Percentiles rank a stretch among this genome's conserved stretches.
These are phyloP conservation scores for Creolimax fragrantissima DNA, from an alignment of 78 protist species.

Conservation along the genomic window DNA sequence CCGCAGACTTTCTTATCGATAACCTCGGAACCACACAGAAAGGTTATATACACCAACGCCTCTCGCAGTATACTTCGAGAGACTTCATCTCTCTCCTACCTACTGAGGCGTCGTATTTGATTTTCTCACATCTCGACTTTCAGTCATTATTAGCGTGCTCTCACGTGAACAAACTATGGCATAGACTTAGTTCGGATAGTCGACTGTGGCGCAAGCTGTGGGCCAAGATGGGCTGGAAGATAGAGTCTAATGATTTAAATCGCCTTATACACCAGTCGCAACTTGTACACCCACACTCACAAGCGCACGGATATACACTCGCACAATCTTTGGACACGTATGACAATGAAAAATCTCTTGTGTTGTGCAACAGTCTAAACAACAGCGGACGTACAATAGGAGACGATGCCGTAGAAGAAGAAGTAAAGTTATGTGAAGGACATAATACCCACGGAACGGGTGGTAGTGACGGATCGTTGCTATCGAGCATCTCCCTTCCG, in stretches of 20 bases:
- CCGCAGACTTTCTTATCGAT: neutral
- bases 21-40: neutral
- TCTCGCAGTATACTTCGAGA: neutral
- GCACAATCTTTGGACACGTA: too few species aligned
- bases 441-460: neutral
- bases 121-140: neutral
- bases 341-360: too few species aligned
- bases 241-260: neutral
- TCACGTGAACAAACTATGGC: neutral
- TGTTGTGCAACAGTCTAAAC: too few species aligned
- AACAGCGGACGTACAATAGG: too few species aligned
- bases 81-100: neutral
- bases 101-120: neutral
- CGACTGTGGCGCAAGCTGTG: neutral
- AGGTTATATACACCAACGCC: neutral
- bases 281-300: neutral
- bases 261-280: neutral
- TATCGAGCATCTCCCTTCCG: neutral
- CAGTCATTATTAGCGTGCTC: neutral
- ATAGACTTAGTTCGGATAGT: neutral
- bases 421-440: neutral
- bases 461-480: neutral
- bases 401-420: neutral
- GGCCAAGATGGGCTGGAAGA: neutral
- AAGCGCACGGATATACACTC: too few species aligned